Conservation (phyloP, 768 basidiomycete species). For the Phylloporus rhodoxanthus region DNA sequence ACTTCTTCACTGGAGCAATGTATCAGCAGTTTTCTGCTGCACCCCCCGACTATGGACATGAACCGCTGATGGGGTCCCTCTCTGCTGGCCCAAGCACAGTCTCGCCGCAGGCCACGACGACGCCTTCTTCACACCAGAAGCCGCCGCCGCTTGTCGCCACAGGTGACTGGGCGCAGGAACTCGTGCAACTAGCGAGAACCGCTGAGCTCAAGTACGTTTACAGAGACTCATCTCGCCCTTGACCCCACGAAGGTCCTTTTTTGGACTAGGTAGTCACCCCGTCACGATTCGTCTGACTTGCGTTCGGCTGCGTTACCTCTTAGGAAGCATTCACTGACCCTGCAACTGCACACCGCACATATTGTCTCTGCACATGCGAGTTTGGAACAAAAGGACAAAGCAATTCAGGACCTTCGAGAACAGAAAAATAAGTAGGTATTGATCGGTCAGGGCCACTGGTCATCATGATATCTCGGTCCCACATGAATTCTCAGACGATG, state of each 20-base stretch:
- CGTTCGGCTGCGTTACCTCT: background rate
- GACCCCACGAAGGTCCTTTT: background rate
- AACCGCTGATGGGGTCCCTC: conserved; percentile 28
- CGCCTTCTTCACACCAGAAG: conserved; percentile 20
- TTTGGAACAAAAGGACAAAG: conserved; percentile 69
- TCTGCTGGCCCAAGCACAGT: conserved; percentile 31
- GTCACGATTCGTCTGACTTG: conserved; percentile 8
- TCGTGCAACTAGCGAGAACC: conserved; percentile 80
- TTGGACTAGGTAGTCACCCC: background rate
- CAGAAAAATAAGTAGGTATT: conserved; percentile 73
- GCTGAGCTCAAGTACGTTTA: conserved; percentile 78
- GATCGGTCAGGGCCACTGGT: background rate
- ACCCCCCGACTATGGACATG: conserved; percentile 32
- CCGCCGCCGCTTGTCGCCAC: conserved; percentile 62
- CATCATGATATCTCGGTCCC: background rate
- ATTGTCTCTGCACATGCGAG: conserved; percentile 79
- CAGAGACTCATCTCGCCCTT: background rate
- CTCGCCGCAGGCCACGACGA: conserved; percentile 28
- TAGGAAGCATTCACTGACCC: conserved; percentile 78
- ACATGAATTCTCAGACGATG: conserved; percentile 1
- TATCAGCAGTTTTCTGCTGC: conserved; percentile 33
- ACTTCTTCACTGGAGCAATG: conserved; percentile 24
- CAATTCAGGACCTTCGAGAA: conserved; percentile 75
- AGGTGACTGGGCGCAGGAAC: conserved; percentile 83
- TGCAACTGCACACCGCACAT: conserved; percentile 83